Base-by-base conservation (phyloP, 2,329 filamentous ascomycete species). In the Fusarium tupiense region DNA sequence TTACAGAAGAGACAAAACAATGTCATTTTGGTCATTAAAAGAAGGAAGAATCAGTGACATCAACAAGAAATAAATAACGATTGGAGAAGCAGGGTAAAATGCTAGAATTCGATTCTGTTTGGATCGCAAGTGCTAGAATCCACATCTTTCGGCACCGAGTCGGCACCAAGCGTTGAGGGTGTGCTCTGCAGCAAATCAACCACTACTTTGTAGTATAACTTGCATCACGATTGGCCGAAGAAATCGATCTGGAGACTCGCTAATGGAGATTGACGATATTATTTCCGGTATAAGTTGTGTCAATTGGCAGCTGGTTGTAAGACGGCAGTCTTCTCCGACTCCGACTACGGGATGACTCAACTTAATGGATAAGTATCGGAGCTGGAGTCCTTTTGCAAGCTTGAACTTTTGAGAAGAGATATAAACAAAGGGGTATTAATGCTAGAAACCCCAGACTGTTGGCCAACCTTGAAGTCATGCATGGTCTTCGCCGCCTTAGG, bases 91-190 rank as follows among this genome's bases (percentile, higher is more conserved):
- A 62, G 57, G 59, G 56, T 50, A 52, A 40, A 65, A 47, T 59
- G 24, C 29, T 14, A 62, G 68, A 61, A 53, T 57, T 61, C 40
- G 64, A 44, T 53, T 61, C 47, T 66, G 47, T 46, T 53, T 49
- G 54, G 31, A 38, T 60, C 29, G 50, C 41, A 57, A 69, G 67
- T 74, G 63, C 47, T 43, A 31, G 60, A 58, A 67, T 44, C 58
- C 57, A 67, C 52, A 46, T 49, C 16, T 29, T 33, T 74, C 72
- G 72, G 72, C 60, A 50, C 72, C 72, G 72, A 74, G 16, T 75
- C 72, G 72, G 72, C 72, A 35, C 22, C 56, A 38, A 26, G 13
- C 20, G 49, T 31, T 24, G 53, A 47, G 29, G 41, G 49, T 54
- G 44, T 46, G 64, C 44, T 53, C 49, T 60, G 6, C 7, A 59